Evolutionary conservation across 2,329 filamentous ascomycete species (phyloP).

Genomic region (Knufia fluminis): DNA sequence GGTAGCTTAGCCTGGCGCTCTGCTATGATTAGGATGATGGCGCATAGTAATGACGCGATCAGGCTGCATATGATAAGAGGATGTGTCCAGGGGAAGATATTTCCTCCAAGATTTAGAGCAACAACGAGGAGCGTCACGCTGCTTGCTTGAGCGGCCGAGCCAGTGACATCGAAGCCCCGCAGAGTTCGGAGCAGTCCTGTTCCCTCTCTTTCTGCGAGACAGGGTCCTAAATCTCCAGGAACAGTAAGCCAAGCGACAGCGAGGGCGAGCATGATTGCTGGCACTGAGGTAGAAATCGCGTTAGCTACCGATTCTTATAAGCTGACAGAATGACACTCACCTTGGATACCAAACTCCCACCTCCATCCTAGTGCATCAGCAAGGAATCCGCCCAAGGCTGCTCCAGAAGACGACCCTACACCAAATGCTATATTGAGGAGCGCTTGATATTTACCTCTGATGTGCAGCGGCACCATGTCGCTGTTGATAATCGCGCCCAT

Average conservation of each 20-base stretch:
- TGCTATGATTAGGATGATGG: conserved; percentile 49
- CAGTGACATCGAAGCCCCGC: conserved; percentile 61
- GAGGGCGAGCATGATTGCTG: conserved; percentile 54
- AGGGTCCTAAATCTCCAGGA: conserved; percentile 50
- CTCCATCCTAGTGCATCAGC: conserved; percentile 67
- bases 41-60: no score
- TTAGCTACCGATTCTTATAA: no score
- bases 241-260: conserved; percentile 54
- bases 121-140: conserved; percentile 60
- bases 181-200: conserved; percentile 58
- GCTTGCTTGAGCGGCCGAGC: conserved; percentile 60
- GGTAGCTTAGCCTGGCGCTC: conserved; percentile 62
- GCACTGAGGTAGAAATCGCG: no score
- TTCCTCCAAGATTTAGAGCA: conserved; percentile 67
- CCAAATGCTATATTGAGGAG: conserved; percentile 65
- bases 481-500: conserved; percentile 55
- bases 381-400: conserved; percentile 61
- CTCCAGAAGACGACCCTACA: conserved; percentile 57
- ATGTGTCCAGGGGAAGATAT: conserved; percentile 54
- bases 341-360: conserved; percentile 65
- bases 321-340: no score
- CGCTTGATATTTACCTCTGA: conserved; percentile 66
- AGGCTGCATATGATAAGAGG: conserved; percentile 48
- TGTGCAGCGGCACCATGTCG: conserved; percentile 54
- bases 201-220: conserved; percentile 33